Evolutionary conservation across 1,139 yeast genomes (phyloP).

Genomic region (Lodderomyces jiufengensis): DNA sequence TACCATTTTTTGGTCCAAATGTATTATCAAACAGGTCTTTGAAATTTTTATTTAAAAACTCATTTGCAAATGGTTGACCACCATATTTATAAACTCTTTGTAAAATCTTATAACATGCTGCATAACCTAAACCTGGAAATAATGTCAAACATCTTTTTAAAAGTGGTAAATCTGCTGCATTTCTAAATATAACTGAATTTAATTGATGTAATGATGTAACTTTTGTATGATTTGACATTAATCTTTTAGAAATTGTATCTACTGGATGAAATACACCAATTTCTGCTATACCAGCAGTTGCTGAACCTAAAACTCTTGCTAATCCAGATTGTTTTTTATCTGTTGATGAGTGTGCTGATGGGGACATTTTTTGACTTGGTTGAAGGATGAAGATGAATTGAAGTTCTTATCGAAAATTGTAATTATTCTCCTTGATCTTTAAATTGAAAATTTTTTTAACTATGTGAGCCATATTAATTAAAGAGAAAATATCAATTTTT

Average conservation of each 20-base stretch:
- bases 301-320: slow-evolving; percentile 94
- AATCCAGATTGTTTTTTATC: slow-evolving; percentile 86
- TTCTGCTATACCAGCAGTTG: slow-evolving; percentile 96
- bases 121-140: slow-evolving; percentile 98
- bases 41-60: slow-evolving; percentile 76
- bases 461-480: no score
- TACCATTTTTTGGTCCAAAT: slow-evolving; percentile 94
- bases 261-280: slow-evolving; percentile 98
- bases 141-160: slow-evolving; percentile 73
- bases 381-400: background rate
- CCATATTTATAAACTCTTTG: slow-evolving; percentile 99
- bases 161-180: slow-evolving; percentile 69
- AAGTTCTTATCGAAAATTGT: background rate
- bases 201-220: slow-evolving; percentile 62
- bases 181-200: slow-evolving; percentile 82
- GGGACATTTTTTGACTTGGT: slow-evolving; percentile 38
- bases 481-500: background rate
- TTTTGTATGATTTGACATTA: slow-evolving; percentile 89
- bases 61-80: slow-evolving; percentile 98
- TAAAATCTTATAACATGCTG: slow-evolving; percentile 93
- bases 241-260: slow-evolving; percentile 95
- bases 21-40: slow-evolving; percentile 63
- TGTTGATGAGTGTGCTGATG: slow-evolving; percentile 33
- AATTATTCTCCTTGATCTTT: no score
- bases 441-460: slow-evolving; percentile 5